Percentiles rank a stretch among this genome's conserved stretches.
Conservation (phyloP, 139 green algal genomes). For the Chlamydomonas sp. region DNA sequence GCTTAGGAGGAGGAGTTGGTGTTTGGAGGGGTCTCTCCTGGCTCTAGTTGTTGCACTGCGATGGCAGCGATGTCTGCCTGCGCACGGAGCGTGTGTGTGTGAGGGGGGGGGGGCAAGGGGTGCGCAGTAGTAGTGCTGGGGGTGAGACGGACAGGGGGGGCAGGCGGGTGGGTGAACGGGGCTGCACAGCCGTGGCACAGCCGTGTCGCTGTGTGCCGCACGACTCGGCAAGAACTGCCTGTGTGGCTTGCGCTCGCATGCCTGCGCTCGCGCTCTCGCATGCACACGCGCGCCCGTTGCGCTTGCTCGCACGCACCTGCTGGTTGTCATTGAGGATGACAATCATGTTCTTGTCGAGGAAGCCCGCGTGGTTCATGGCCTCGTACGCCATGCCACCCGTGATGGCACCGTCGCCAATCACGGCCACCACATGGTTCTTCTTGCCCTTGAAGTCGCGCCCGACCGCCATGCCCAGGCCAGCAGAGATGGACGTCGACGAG, state of each 20-base stretch:
- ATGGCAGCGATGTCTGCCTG: too few species aligned
- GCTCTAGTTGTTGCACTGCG: too few species aligned
- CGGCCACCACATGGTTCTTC: slow-evolving; percentile 71
- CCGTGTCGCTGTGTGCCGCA: too few species aligned
- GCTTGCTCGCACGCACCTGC: slow-evolving; percentile 61
- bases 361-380: slow-evolving; percentile 99
- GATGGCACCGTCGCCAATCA: slow-evolving; percentile 99
- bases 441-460: slow-evolving; percentile 68
- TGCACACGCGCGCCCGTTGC: background rate
- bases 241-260: background rate
- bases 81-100: too few species aligned
- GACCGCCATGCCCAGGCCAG: slow-evolving; percentile 94
- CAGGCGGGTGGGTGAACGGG: background rate
- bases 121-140: too few species aligned
- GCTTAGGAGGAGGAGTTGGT: too few species aligned
- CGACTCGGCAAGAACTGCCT: background rate
- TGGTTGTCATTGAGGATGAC: slow-evolving; percentile 99
- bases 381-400: slow-evolving; percentile 99
- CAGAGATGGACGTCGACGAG: slow-evolving; percentile 90
- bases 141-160: background rate
- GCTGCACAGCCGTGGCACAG: background rate
- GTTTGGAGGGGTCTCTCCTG: too few species aligned
- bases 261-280: background rate
- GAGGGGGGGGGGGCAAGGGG: too few species aligned
- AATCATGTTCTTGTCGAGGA: slow-evolving; percentile 99